Percentiles rank a stretch among this genome's conserved stretches.
These are phyloP conservation scores for Pneumocystis jirovecii DNA, from an alignment of 1,139 yeast genomes.

Conservation along the genomic window DNA sequence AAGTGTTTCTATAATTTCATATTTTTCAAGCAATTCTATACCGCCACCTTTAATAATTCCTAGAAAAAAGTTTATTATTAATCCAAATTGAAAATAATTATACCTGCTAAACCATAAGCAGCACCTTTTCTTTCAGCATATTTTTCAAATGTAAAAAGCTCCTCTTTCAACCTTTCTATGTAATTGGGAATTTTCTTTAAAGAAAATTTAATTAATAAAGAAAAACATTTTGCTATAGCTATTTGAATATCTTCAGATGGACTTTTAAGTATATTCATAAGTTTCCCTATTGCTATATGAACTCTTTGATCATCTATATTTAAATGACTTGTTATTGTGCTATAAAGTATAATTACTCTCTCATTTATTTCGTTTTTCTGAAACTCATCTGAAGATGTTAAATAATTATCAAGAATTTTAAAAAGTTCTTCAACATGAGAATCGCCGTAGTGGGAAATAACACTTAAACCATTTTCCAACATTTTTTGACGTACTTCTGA, in stretches of 20 bases:
- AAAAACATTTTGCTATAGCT: slow-evolving; percentile 72
- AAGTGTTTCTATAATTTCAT: slow-evolving; percentile 59
- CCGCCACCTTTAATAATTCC: slow-evolving; percentile 71
- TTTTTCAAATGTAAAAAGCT: slow-evolving; percentile 38
- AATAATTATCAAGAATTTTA: slow-evolving; percentile 56
- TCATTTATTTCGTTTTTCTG: slow-evolving; percentile 56
- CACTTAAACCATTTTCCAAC: slow-evolving; percentile 74
- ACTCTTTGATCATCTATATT: slow-evolving; percentile 49
- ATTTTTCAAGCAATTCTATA: slow-evolving; percentile 55
- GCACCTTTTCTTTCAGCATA: slow-evolving; percentile 70
- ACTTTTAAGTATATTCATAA: slow-evolving; percentile 61
- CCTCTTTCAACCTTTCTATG: slow-evolving; percentile 43
- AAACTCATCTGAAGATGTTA: slow-evolving; percentile 26
- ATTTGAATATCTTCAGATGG: slow-evolving; percentile 82
- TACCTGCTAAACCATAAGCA: slow-evolving; percentile 89
- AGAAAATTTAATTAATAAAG: slow-evolving; percentile 57
- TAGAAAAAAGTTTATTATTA: neutral
- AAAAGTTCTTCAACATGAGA: slow-evolving; percentile 52
- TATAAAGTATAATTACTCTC: slow-evolving; percentile 71
- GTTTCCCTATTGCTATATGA: slow-evolving; percentile 45
- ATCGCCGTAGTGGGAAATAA: slow-evolving; percentile 52
- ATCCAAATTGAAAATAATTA: neutral
- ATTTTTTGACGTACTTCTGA: slow-evolving; percentile 62
- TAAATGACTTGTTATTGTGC: slow-evolving; percentile 75
- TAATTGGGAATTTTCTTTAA: slow-evolving; percentile 33